These are phyloP conservation scores for Fusarium nelsonii DNA, from an alignment of 2,329 filamentous ascomycete genomes.

Conservation along the genomic window DNA sequence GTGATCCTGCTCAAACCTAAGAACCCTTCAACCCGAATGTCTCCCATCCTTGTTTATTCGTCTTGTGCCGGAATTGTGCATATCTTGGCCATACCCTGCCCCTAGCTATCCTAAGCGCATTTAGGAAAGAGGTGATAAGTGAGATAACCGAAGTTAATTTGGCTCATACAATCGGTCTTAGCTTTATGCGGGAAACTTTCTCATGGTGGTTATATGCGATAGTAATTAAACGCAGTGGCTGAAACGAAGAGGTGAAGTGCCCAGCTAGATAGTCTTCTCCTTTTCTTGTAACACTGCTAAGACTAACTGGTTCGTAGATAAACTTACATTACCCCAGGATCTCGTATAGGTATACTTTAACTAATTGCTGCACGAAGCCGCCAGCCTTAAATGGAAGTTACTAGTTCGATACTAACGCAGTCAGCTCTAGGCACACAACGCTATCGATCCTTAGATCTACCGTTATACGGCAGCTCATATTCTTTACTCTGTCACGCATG, in stretches of 20 bases:
- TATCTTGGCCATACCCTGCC: background rate
- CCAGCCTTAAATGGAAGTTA: background rate
- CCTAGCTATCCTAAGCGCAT: background rate
- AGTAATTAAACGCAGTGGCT: too few relatives aligned
- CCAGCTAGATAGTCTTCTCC: background rate
- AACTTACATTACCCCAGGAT: background rate
- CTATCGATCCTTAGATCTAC: too few relatives aligned
- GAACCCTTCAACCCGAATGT: too few relatives aligned
- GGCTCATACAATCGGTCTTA: background rate
- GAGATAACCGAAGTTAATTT: background rate
- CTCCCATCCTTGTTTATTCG: background rate
- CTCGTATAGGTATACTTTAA: background rate
- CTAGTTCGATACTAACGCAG: background rate
- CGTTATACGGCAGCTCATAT: too few relatives aligned
- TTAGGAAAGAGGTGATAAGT: background rate
- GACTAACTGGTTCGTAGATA: background rate
- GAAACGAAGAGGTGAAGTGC: background rate
- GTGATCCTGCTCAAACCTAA: too few relatives aligned
- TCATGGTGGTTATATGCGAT: background rate
- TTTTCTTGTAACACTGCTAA: background rate
- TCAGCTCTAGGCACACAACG: background rate
- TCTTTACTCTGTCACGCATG: too few relatives aligned
- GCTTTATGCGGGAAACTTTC: background rate
- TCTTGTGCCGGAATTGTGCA: background rate
- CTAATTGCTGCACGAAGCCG: background rate